Evolutionary conservation across 257 asterid species (phyloP), one percentile per base, ranked within the genome.

Genomic region (Vinca minor): DNA sequence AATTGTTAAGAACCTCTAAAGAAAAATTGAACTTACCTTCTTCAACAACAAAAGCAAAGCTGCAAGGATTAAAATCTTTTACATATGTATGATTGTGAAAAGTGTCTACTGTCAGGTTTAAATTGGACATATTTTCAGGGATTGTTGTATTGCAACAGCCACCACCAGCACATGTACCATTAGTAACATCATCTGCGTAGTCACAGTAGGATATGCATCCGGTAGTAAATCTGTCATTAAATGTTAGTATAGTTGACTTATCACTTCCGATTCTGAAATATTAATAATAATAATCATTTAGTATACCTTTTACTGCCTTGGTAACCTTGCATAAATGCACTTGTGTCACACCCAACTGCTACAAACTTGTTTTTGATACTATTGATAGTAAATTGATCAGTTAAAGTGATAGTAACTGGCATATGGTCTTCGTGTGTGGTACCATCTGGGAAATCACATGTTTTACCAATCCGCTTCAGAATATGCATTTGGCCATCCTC

Each of bases 111-210:
- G 47, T 11, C n/a, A 42, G 14, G 47, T 42, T 42, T 4, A 42
- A 13, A 1, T 13, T 42, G 47, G 47, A 42, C 47, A 42, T 11
- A 1, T 42, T 42, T 13, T 42, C 18, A 0, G 85, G 82, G 8
- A 79, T 62, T 0, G 74, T 36, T 13, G 69, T 58, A 48, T 67
- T 50, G 71, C 84, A 83, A 41, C 84, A 83, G 13, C 47, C 47
- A 42, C 83, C 47, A 42, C 83, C 14, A 28, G 36, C 25, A 56
- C 85, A 79, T 0, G 69, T 39, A 11, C 66, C 77, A 0, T 65
- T 18, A 17, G 0, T 53, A 58, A 71, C 5, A 34, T 68, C 81
- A 0, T 12, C 52, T 36, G 2, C 1, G 2, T 13, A 11, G 0
- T 42, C 18, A 42, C 47, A 42, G 18, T 1, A 42, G 47, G 47